Evolutionary conservation across 108 stramenopile species (phyloP), one percentile per base, ranked within the genome.

Genomic region (Skeletonema tropicum): DNA sequence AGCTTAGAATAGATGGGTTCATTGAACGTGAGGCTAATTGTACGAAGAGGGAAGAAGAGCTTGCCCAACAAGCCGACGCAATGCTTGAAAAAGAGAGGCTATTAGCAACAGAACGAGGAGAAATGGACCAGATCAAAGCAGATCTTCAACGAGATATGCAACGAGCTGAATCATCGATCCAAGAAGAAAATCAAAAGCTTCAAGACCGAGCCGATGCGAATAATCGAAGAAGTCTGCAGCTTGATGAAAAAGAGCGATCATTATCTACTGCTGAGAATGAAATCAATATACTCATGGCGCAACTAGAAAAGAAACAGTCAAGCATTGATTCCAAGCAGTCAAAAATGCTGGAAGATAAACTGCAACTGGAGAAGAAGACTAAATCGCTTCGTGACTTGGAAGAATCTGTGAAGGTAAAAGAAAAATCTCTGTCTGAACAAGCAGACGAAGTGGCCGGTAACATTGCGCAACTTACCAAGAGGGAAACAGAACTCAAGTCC

Each of bases 121-220:
- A 69, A 38, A 32, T 75, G 7, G 74, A 75, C 17, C 66, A 38
- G 11, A 58, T 59, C 52, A 81, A 81, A 55, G 63, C 58, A 33
- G 73, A 69, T 13, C 68, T 74, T 5, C 60, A 79, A 57, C 66
- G 52, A 9, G 67, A 79, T 29, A 72, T 62, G 64, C 60, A 68
- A 49, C 62, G 39, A 29, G 66, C 60, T 9, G 66, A 74, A 58
- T 32, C 49, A 48, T 49, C 73, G 9, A 55, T 75, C 10, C 64
- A 70, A 31, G 80, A 81, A 25, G 69, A 75, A 64, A 80, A 32
- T 9, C n/a, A 57, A 38, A 80, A 72, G 55, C 61, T 77, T 11
- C 35, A 36, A 6, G 55, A 60, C 48, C 68, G 65, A 30, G 29
- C 39, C 12, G 69, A 70, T 41, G 36, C 68, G 15, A 62, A 80